A percentile compares a stretch with the other conserved stretches of the same genome.
Evolutionary conservation across 2,329 filamentous ascomycete genomes (phyloP).

Genomic region (Davidsoniella eucalypti): DNA sequence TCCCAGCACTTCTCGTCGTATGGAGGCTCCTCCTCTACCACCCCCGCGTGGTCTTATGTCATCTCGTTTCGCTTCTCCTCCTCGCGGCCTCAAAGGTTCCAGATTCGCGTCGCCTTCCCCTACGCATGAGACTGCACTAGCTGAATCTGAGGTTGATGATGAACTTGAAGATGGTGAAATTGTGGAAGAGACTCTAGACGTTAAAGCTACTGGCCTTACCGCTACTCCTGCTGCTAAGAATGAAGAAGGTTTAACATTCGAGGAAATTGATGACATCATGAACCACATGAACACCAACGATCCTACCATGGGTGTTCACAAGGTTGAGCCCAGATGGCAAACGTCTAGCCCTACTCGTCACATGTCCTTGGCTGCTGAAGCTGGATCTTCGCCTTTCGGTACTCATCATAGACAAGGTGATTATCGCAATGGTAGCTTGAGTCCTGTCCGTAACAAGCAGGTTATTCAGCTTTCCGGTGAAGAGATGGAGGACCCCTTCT

Average conservation of each 20-base stretch:
- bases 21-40: constrained; percentile 15
- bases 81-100: constrained; percentile 26
- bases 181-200: constrained; percentile 10
- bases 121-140: constrained; percentile 27
- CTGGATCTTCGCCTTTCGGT: constrained; percentile 1
- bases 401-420: not conserved
- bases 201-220: constrained; percentile 14
- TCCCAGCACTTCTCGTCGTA: constrained; percentile 10
- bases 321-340: constrained; percentile 32
- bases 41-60: constrained; percentile 20
- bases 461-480: constrained; percentile 27
- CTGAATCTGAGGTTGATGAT: constrained; percentile 22
- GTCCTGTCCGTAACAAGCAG: constrained; percentile 43
- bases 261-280: constrained; percentile 90
- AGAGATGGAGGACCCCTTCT: constrained; percentile 46
- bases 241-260: constrained; percentile 35
- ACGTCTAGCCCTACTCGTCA: constrained; percentile 26
- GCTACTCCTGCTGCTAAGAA: constrained; percentile 20
- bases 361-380: constrained; percentile 22
- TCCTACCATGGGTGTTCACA: constrained; percentile 59
- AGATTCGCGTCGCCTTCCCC: constrained; percentile 31
- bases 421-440: constrained; percentile 53
- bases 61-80: constrained; percentile 32
- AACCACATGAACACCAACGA: constrained; percentile 60
- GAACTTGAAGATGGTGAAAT: constrained; percentile 18